These are phyloP conservation scores for Leishmania mexicana DNA, from an alignment of 208 protist genomes.

Conservation along the genomic window DNA sequence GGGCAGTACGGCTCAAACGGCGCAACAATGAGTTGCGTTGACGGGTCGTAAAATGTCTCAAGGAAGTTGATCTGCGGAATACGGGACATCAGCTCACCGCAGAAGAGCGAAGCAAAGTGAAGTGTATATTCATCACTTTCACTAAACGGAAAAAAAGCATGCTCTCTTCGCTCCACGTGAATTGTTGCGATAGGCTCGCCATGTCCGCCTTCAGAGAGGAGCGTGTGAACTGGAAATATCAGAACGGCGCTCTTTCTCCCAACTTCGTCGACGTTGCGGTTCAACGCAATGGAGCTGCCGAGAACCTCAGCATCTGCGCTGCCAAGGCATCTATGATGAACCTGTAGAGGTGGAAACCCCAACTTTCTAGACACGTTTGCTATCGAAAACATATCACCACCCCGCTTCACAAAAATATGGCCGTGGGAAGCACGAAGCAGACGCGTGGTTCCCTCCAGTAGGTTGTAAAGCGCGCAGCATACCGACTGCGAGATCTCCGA, in stretches of 20 bases:
- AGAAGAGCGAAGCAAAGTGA: constrained; percentile 60
- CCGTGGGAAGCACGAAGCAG: constrained; percentile 59
- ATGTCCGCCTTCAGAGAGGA: constrained; percentile 5
- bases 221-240: constrained; percentile 71
- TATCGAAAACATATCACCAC: constrained; percentile 85
- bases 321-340: constrained; percentile 68
- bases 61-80: constrained; percentile 79
- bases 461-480: constrained; percentile 76
- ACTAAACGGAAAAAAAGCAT: constrained; percentile 59
- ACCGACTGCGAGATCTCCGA: constrained; percentile 70
- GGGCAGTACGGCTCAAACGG: constrained; percentile 65
- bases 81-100: constrained; percentile 76
- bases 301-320: constrained; percentile 82
- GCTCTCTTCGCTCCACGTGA: constrained; percentile 72
- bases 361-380: constrained; percentile 73
- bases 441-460: constrained; percentile 61
- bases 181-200: constrained; percentile 48
- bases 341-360: constrained; percentile 74
- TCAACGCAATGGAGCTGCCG: constrained; percentile 83
- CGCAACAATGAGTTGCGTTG: constrained; percentile 83
- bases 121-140: constrained; percentile 62
- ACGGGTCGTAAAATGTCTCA: constrained; percentile 81
- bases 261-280: constrained; percentile 56
- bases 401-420: constrained; percentile 76
- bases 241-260: constrained; percentile 46